Evolutionary conservation across 257 asterid species (phyloP), one percentile per base, ranked within the genome.

Genomic region (Solanum sejunctum): DNA sequence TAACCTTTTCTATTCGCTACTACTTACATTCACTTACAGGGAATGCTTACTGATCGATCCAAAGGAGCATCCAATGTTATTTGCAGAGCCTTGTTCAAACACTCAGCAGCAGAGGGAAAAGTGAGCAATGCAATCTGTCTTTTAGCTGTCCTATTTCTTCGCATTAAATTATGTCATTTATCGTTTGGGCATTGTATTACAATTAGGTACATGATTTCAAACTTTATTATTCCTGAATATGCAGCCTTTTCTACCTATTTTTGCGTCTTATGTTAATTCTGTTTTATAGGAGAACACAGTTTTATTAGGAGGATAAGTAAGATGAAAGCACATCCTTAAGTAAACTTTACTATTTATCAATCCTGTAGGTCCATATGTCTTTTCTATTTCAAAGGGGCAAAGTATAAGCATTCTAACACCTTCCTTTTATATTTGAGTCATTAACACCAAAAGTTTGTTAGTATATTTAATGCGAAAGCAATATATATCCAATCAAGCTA

Each of bases 11-110:
- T 26, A 0, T 47, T 9, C 10, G 6, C 64, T 77, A 15, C 67
- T 26, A 20, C 54, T 85, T 55, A 52, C 81, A 83, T 49, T 83
- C 36, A 49, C 84, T 87, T 87, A 67, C 91, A 95, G 99, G 95
- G 96, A 94, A 66, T 95, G 98, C 89, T 89, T 97, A 67, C 85
- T 95, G 89, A 92, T 97, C 86, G 98, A 97, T 92, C 98, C 99
- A 16, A 95, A 95, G 92, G 99, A 97, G 88, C 99, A 95, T 82
- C 99, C 99, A 18, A 96, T 96, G 99, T 94, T 96, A 86, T 95
- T 96, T 90, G 97, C 98, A 3, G 99, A 97, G 91, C 94, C 97
- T 81, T 97, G 98, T 86, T 86, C 91, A 63, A 97, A 95, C 88
- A 87, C 97, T 82, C 99, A 95, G 90, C 96, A 91, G 79, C 99